Evolutionary conservation across 1,284 basidiomycete species (phyloP), one percentile per base, ranked within the genome.

Genomic region (Ustilago nuda): DNA sequence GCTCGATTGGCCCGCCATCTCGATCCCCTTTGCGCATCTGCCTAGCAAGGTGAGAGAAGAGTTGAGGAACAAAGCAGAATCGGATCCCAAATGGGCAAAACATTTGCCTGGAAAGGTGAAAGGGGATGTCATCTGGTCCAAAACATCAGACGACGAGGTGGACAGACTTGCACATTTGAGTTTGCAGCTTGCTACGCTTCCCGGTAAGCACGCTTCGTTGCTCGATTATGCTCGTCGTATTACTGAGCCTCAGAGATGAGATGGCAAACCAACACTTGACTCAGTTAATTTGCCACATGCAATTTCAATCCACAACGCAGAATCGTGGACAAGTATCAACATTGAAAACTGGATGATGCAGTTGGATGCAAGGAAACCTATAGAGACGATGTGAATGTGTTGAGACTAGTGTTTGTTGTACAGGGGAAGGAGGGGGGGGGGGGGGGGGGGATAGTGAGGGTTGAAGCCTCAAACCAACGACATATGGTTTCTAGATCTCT

Each of bases 1-100:
- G 9, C 55, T 76, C 46, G 74, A 76, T 51, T 72, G 65, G 66
- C 74, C 74, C 2, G 37, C 62, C 19, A 46, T 76, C 35, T 61
- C 66, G 2, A 37, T 76, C 19, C 62, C 70, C 15, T 50, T 72
- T n/a, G 5, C 35, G 0, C 17, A 45, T 11, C 33, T 72, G 1
- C 27, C 37, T 3, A 3, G 23, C 0, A 13, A 23, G 0, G n/a
- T 36, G 5, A 19, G 61, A 6, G 17, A 45, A 2, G 23, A 50
- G 32, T 39, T 59, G 27, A 45, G 53, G 17, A 9, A 51, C 3
- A 39, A 35, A 8, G 65, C 61, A 4, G 4, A 27, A 8, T 23
- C 19, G 15, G 36, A 19, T 3, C 8, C 61, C 8, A 45, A 56
- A 9, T 66, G 65, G 57, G 46, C 60, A 13, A 46, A 41, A 8